Percentiles rank a stretch among this genome's conserved stretches.
phyloP scores from a whole-genome alignment of 768 basidiomycete species.

The Sistotremastrum niveocremeum region DNA sequence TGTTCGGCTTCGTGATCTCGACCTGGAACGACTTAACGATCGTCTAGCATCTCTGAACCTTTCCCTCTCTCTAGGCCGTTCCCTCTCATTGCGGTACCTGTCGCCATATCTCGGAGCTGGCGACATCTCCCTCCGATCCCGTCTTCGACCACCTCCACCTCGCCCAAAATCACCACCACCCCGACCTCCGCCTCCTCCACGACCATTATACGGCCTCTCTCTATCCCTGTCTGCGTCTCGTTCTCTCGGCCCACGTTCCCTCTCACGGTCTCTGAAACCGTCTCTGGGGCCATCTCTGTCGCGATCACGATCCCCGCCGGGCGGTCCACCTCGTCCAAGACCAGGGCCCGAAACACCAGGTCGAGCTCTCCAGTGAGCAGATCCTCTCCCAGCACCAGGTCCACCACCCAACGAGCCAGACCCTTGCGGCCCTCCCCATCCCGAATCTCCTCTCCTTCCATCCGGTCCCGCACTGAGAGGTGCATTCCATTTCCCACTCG shows the following conservation, averaged over 20 bases:
- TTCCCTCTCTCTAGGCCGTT: background rate
- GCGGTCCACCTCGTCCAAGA: constrained; percentile 22
- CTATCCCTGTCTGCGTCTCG: constrained; percentile 26
- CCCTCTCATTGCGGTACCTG: too few relatives aligned
- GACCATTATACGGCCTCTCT: constrained; percentile 37
- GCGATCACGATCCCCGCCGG: constrained; percentile 14
- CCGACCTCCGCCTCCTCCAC: constrained; percentile 22
- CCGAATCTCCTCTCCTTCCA: constrained; percentile 27
- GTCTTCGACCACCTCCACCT: constrained; percentile 27
- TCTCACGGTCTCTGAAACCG: constrained; percentile 19
- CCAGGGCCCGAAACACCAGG: constrained; percentile 30
- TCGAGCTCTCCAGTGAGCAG: constrained; percentile 61
- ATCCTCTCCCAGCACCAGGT: constrained; percentile 36
- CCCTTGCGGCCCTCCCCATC: constrained; percentile 27
- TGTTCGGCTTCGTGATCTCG: constrained; percentile 1
- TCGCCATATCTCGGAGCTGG: background rate
- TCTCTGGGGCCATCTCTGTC: constrained; percentile 18
- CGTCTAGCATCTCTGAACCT: background rate
- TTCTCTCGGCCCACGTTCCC: constrained; percentile 18
- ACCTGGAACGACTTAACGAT: background rate
- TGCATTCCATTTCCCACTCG: constrained; percentile 21
- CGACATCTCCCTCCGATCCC: constrained; percentile 2
- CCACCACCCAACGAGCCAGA: constrained; percentile 21
- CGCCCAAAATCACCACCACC: constrained; percentile 25
- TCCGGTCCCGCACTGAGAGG: constrained; percentile 10